Percentiles rank a stretch among this genome's conserved stretches.
Conservation (phyloP, 768 basidiomycete genomes). For the Lactarius psammicola region DNA sequence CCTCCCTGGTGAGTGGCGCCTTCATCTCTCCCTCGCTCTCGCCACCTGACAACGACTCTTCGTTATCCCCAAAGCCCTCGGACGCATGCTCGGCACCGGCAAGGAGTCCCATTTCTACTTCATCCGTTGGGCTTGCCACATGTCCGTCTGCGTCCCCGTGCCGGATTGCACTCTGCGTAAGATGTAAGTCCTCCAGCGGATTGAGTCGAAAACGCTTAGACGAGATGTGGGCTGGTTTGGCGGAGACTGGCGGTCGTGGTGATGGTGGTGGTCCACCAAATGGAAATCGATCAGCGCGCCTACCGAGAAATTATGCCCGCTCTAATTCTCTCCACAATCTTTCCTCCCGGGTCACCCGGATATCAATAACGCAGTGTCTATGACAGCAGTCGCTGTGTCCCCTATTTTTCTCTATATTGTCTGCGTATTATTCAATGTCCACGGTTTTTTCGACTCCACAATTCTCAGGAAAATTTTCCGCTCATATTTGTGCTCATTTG, state of each 20-base stretch:
- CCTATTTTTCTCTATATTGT: neutral
- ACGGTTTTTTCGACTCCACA: neutral
- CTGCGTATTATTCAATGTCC: neutral
- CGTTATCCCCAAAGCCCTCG: constrained; percentile 26
- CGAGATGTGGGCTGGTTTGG: neutral
- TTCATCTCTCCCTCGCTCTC: neutral
- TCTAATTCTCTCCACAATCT: neutral
- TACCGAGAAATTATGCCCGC: neutral
- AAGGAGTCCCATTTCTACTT: constrained; percentile 31
- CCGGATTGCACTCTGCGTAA: constrained; percentile 4
- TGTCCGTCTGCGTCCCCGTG: constrained; percentile 4
- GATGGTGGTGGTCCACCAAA: neutral
- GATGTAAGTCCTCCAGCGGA: constrained; percentile 23
- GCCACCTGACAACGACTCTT: neutral
- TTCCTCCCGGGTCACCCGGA: neutral
- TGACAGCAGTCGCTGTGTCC: neutral
- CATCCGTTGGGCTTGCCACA: constrained; percentile 21
- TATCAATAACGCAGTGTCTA: neutral
- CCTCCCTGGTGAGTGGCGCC: constrained; percentile 33
- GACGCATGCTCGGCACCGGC: constrained; percentile 24
- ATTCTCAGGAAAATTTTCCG: neutral
- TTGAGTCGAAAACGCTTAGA: neutral
- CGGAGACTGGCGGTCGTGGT: neutral
- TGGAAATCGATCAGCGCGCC: neutral
- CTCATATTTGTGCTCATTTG: neutral